Percentiles rank a stretch among this genome's conserved stretches.
phyloP scores from a whole-genome alignment of 768 basidiomycete genomes.

The Punctularia strigosozonata region DNA sequence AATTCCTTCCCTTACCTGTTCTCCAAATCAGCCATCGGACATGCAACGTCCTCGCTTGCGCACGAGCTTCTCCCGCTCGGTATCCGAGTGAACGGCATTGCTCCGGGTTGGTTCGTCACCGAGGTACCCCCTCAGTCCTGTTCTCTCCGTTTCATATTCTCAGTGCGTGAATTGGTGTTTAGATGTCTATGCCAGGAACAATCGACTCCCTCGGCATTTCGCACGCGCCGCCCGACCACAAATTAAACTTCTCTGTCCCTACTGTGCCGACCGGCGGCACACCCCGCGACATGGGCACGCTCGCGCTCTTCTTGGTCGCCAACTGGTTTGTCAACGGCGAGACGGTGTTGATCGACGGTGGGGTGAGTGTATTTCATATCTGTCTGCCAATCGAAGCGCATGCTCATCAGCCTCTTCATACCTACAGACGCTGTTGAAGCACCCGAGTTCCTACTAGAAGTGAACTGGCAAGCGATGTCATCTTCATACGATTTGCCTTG shows the following conservation, averaged over 20 bases:
- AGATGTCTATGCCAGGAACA: conserved; percentile 17
- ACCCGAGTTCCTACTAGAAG: too few relatives aligned
- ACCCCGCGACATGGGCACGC: conserved; percentile 28
- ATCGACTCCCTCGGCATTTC: conserved; percentile 16
- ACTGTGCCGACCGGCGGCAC: conserved; percentile 23
- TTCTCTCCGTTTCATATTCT: too few relatives aligned
- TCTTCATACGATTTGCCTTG: too few relatives aligned
- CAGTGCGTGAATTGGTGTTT: too few relatives aligned
- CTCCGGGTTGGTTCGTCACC: conserved; percentile 26
- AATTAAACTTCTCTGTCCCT: conserved; percentile 22
- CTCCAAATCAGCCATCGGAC: conserved; percentile 36
- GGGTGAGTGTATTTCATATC: conserved; percentile 21
- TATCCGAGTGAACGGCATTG: conserved; percentile 36
- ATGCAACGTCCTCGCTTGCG: conserved; percentile 32
- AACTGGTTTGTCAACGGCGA: conserved; percentile 39
- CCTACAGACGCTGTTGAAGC: not conserved
- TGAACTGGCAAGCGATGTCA: too few relatives aligned
- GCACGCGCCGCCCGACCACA: conserved; percentile 5
- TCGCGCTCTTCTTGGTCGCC: conserved; percentile 30
- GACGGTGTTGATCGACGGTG: conserved; percentile 37
- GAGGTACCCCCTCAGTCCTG: too few relatives aligned
- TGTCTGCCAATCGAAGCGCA: not conserved
- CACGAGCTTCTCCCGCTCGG: conserved; percentile 36
- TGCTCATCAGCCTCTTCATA: too few relatives aligned
- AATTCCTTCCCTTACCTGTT: conserved; percentile 32